These are phyloP conservation scores for Prototheca wickerhamii DNA, from an alignment of 163 green algal genomes.

Conservation along the genomic window DNA sequence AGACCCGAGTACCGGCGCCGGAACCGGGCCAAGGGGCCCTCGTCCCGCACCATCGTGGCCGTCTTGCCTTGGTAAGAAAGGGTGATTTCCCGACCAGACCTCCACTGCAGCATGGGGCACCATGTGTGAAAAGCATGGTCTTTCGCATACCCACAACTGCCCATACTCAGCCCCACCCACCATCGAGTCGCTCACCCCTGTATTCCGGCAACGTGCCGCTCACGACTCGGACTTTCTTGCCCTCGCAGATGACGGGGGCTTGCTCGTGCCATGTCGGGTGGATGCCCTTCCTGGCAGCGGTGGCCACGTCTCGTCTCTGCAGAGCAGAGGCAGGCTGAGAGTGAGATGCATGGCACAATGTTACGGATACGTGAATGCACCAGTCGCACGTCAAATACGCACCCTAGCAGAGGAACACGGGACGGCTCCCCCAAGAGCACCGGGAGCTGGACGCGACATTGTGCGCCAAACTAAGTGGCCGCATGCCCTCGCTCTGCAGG, in stretches of 20 bases:
- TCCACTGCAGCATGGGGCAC: too few relatives aligned
- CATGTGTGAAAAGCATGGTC: too few relatives aligned
- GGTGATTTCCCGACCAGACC: constrained; percentile 93
- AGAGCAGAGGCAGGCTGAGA: neutral
- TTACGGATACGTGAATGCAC: neutral
- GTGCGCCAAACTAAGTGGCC: too few relatives aligned
- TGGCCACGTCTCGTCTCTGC: neutral
- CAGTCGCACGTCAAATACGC: neutral
- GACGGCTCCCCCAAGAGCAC: neutral
- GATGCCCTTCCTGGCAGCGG: constrained; percentile 68
- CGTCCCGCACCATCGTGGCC: constrained; percentile 56
- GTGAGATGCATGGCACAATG: neutral
- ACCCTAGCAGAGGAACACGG: neutral
- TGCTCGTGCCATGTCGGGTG: constrained; percentile 81
- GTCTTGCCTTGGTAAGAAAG: constrained; percentile 61
- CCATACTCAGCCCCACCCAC: too few relatives aligned
- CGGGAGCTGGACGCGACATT: neutral
- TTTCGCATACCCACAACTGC: too few relatives aligned
- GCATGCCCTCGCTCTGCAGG: too few relatives aligned
- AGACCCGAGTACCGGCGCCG: constrained; percentile 60
- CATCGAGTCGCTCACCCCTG: constrained; percentile 23
- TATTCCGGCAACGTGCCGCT: constrained; percentile 82
- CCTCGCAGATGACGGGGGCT: constrained; percentile 78
- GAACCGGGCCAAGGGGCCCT: constrained; percentile 74
- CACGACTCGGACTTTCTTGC: constrained; percentile 79